Percentiles rank a stretch among this genome's conserved stretches.
Conservation (phyloP, 169 alveolate species). For the Cryptosporidium tyzzeri region DNA sequence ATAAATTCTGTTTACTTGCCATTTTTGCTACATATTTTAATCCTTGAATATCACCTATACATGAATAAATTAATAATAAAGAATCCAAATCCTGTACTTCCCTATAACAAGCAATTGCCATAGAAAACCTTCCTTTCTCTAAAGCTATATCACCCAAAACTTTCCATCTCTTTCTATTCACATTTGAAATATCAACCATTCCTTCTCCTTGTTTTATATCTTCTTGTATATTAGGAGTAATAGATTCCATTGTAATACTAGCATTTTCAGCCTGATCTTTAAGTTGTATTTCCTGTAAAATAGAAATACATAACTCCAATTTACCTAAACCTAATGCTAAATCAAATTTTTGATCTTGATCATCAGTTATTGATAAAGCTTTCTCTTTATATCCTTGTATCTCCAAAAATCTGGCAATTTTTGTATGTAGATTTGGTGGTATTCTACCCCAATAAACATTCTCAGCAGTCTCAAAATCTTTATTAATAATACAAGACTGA, state of each 20-base stretch:
- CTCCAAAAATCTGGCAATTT: constrained; percentile 92
- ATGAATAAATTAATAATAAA: constrained; percentile 80
- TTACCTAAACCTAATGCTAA: constrained; percentile 89
- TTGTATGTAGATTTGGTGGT: constrained; percentile 86
- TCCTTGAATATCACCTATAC: constrained; percentile 82
- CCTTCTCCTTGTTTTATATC: constrained; percentile 14
- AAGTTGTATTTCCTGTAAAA: constrained; percentile 81
- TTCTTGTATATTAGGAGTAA: constrained; percentile 11
- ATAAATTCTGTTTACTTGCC: constrained; percentile 80
- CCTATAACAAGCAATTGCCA: constrained; percentile 84
- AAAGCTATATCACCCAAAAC: constrained; percentile 84
- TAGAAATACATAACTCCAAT: constrained; percentile 85
- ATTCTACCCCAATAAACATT: constrained; percentile 78
- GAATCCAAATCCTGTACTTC: constrained; percentile 83
- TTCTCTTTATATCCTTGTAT: constrained; percentile 89
- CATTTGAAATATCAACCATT: constrained; percentile 74
- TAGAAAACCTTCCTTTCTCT: constrained; percentile 80
- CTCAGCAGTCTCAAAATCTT: constrained; percentile 85
- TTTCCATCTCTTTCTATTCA: constrained; percentile 81
- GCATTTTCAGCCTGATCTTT: constrained; percentile 8
- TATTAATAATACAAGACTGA: constrained; percentile 77
- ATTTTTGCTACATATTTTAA: constrained; percentile 80
- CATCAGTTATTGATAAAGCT: constrained; percentile 90
- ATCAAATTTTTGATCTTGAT: constrained; percentile 93
- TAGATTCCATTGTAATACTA: background rate